These are phyloP conservation scores for Aspergillus tanneri DNA, from an alignment of 2,329 filamentous ascomycete species.

Conservation along the genomic window DNA sequence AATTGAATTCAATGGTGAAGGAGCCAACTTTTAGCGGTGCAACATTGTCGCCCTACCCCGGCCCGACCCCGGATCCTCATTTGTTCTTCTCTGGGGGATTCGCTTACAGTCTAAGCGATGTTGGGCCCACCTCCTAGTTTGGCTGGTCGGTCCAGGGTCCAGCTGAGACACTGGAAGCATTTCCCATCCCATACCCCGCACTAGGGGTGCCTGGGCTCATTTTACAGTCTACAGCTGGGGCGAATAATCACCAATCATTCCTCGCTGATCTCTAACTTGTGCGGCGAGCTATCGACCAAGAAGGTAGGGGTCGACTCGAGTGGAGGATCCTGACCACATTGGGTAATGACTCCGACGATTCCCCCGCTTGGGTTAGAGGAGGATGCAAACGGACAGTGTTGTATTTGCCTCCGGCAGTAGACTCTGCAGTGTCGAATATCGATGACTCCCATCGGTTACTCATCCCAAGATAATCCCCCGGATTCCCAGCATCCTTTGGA, in stretches of 20 bases:
- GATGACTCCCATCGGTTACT: background rate
- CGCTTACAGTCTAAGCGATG: conserved; percentile 3
- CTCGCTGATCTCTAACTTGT: background rate
- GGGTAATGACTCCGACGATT: background rate
- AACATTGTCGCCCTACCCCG: conserved; percentile 11
- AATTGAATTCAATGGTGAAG: conserved; percentile 14
- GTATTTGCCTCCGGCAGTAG: background rate
- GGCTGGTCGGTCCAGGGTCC: conserved; percentile 3
- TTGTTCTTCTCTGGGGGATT: conserved; percentile 14
- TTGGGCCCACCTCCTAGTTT: background rate
- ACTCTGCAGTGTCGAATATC: no score
- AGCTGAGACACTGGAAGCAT: conserved; percentile 11
- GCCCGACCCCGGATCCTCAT: conserved; percentile 28
- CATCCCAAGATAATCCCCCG: background rate
- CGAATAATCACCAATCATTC: background rate
- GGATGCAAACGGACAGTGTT: background rate
- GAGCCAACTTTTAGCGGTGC: conserved; percentile 10
- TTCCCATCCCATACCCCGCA: conserved; percentile 8
- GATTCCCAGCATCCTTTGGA: background rate
- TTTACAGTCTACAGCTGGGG: background rate
- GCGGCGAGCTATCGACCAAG: background rate
- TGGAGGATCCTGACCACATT: background rate
- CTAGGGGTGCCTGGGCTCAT: background rate
- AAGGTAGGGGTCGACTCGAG: background rate
- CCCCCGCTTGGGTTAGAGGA: background rate